Evolutionary conservation across 1,284 basidiomycete genomes (phyloP), one percentile per base, ranked within the genome.

Genomic region (Cutaneotrichosporon sp.): DNA sequence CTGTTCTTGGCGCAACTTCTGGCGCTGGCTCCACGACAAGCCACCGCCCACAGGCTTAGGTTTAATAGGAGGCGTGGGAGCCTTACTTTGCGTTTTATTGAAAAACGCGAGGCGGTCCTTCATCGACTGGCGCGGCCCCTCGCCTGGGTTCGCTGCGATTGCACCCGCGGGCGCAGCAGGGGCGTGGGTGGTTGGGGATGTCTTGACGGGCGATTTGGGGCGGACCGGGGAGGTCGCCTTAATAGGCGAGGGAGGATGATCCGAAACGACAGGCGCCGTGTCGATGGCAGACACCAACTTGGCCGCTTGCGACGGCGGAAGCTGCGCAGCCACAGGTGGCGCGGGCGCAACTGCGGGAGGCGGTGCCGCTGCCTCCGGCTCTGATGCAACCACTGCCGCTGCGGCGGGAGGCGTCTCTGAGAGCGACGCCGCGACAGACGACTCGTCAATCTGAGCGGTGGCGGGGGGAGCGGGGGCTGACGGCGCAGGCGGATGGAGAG

Each of bases 1-100:
- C 58, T 79, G 75, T 55, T 77, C 77, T 58, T 78, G 76, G n/a
- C 76, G 65, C 13, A 80, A 65, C 60, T 80, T 79, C 64, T 81
- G 79, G 40, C 78, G 70, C 70, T 80, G 79, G 63, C 75, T 76
- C 80, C 79, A 79, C 5, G 79, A 80, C 38, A 89, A 76, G 2
- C 85, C 85, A 0, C 84, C 86, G 6, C 70, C 46, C 6, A 73
- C 73, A 0, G 80, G 90, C 75, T 91, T 92, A 1, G 88, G 89
- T 62, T 88, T 87, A 60, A 78, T 64, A 16, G 85, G 85, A 7
- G 84, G 84, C 21, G 87, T 86, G 2, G 83, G 63, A 2, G 70
- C 66, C 58, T 76, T 76, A 32, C 68, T 67, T 59, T 68, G 73
- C 2, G 75, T 72, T 13, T 75, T 75, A 53, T 76, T 75, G 69